A percentile compares a stretch with the other conserved stretches of the same genome.
phyloP scores from a whole-genome alignment of 805 yeast genomes.

The Kuraishia capsulata region DNA sequence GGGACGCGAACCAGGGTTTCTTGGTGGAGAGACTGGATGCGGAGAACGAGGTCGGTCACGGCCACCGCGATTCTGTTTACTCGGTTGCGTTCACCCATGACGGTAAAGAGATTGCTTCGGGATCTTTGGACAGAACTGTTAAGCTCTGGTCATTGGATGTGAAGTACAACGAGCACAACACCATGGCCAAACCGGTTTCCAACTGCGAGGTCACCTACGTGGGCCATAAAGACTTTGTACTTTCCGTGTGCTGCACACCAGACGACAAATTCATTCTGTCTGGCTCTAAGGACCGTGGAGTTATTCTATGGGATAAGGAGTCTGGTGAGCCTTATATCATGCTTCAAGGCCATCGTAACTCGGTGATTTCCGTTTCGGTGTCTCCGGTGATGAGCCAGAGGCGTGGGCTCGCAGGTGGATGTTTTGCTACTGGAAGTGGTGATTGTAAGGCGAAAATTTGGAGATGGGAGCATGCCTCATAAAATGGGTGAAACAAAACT shows the following conservation, averaged over 20 bases:
- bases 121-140: conserved; percentile 91
- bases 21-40: conserved; percentile 87
- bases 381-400: conserved; percentile 51
- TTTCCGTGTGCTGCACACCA: conserved; percentile 90
- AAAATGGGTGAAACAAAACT: no score
- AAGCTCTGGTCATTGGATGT: conserved; percentile 90
- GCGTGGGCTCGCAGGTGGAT: conserved; percentile 55
- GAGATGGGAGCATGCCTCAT: conserved; percentile 44
- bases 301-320: conserved; percentile 90
- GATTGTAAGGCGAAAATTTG: conserved; percentile 97
- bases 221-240: conserved; percentile 94
- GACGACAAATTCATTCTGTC: conserved; percentile 85
- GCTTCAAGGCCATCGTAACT: conserved; percentile 95
- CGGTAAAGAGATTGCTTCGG: conserved; percentile 88
- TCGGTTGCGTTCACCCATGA: conserved; percentile 88
- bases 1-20: conserved; percentile 93
- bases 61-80: conserved; percentile 94
- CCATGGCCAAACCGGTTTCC: conserved; percentile 33
- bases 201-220: conserved; percentile 84
- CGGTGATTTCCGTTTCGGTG: conserved; percentile 91
- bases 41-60: conserved; percentile 80
- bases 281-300: conserved; percentile 96
- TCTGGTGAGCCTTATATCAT: conserved; percentile 88
- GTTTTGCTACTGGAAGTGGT: conserved; percentile 96
- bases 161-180: conserved; percentile 29